Evolutionary conservation across 805 yeast species (phyloP).

Genomic region (Ogataea neopini): DNA sequence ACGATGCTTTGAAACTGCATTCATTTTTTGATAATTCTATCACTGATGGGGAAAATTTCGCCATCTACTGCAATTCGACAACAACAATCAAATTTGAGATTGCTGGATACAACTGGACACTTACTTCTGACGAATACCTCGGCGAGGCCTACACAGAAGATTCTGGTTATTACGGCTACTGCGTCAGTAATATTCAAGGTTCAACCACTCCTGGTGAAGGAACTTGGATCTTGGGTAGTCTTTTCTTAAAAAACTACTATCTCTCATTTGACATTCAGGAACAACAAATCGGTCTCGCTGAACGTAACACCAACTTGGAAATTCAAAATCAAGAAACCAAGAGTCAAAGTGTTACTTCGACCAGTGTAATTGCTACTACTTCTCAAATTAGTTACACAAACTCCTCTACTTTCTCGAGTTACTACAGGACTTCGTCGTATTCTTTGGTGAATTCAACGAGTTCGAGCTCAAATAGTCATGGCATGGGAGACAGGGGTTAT

Average conservation of each 20-base stretch:
- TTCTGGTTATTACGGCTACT: constrained; percentile 46
- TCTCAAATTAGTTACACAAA: neutral
- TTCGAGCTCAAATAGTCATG: too few species aligned
- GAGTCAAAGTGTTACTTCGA: neutral
- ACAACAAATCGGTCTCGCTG: constrained; percentile 56
- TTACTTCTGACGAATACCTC: constrained; percentile 45
- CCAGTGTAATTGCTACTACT: neutral
- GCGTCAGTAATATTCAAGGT: constrained; percentile 69
- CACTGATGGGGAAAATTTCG: constrained; percentile 64
- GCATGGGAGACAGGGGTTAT: neutral
- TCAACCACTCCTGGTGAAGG: constrained; percentile 39
- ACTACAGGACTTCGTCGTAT: too few species aligned
- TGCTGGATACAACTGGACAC: constrained; percentile 45
- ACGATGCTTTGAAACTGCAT: constrained; percentile 56
- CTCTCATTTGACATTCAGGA: constrained; percentile 57
- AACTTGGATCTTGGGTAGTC: constrained; percentile 66
- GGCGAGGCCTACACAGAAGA: constrained; percentile 46
- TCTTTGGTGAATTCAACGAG: too few species aligned
- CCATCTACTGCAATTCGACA: constrained; percentile 56
- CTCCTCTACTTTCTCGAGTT: too few species aligned
- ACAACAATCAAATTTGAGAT: constrained; percentile 42
- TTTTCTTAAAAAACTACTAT: constrained; percentile 55
- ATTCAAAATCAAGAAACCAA: neutral
- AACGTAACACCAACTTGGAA: constrained; percentile 35
- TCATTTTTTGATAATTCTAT: constrained; percentile 49